Percentiles rank a stretch among this genome's conserved stretches.
Evolutionary conservation across 2,329 filamentous ascomycete genomes (phyloP).

Genomic region (Leptographium radiaticola): DNA sequence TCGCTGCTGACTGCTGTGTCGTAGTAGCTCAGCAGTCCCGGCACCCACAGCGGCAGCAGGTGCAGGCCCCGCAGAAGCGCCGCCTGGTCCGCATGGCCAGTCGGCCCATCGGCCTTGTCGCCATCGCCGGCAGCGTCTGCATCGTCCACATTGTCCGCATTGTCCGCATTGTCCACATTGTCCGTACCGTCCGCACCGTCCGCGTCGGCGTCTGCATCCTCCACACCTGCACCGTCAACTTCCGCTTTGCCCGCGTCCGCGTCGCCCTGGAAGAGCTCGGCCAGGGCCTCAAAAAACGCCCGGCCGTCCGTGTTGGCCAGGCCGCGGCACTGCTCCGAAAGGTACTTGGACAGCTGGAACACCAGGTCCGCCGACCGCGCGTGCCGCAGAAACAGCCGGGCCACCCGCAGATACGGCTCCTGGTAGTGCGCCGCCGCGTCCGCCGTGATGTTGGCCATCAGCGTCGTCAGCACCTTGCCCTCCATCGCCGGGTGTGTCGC

Average conservation of each 20-base stretch:
- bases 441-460: constrained; percentile 41
- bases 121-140: not conserved
- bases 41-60: constrained; percentile 34
- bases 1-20: constrained; percentile 28
- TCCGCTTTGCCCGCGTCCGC: not conserved
- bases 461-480: constrained; percentile 34
- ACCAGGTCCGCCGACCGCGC: constrained; percentile 23
- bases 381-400: constrained; percentile 33
- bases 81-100: not conserved
- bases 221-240: not conserved
- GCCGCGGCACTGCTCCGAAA: constrained; percentile 28
- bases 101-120: not conserved
- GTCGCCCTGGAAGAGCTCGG: constrained; percentile 18
- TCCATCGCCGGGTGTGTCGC: constrained; percentile 38
- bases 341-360: constrained; percentile 26
- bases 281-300: constrained; percentile 33
- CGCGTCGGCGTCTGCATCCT: not conserved
- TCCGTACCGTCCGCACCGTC: not conserved
- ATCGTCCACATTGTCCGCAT: not conserved
- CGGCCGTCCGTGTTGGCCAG: constrained; percentile 35
- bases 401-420: constrained; percentile 44
- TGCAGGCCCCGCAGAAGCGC: constrained; percentile 12
- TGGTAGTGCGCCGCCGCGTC: constrained; percentile 32
- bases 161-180: not conserved
- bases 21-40: constrained; percentile 33